Conservation (phyloP, 2,329 filamentous ascomycete genomes). For the Fusarium sambucinum region DNA sequence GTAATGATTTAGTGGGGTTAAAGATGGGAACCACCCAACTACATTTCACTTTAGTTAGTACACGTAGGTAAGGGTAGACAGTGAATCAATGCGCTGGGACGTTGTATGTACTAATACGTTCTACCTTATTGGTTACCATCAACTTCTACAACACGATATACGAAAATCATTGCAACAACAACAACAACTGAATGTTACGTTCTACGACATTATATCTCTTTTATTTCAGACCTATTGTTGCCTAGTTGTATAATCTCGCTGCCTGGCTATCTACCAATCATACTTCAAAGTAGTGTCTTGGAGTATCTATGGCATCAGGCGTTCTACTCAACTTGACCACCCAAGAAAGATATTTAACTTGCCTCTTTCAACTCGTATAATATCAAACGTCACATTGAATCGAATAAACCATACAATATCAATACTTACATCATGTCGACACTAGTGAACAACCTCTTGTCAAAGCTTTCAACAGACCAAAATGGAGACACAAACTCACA, state of each 20-base stretch:
- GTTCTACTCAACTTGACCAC: neutral
- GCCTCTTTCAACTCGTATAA: constrained; percentile 3
- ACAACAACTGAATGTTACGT: neutral
- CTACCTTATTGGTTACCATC: constrained; percentile 36
- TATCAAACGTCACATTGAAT: neutral
- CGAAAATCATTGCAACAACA: constrained; percentile 12
- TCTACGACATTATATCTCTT: neutral
- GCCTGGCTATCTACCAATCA: neutral
- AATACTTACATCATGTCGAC: constrained; percentile 34
- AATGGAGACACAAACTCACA: constrained; percentile 30
- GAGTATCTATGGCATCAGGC: neutral
- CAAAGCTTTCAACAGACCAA: constrained; percentile 34
- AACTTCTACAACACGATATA: constrained; percentile 25
- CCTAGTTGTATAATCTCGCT: neutral
- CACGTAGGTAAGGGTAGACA: neutral
- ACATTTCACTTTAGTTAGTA: constrained; percentile 2
- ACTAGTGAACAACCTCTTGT: constrained; percentile 35
- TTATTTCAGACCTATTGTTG: neutral
- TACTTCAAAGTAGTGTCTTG: neutral
- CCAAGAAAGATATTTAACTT: constrained; percentile 16
- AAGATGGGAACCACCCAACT: constrained; percentile 16
- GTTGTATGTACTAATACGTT: constrained; percentile 47
- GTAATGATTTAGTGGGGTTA: constrained; percentile 29
- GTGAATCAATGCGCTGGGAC: constrained; percentile 47
- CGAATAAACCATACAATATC: neutral